Evolutionary conservation across 192 early-diverging fungal species (phyloP).

Genomic region (Entomortierella parvispora): DNA sequence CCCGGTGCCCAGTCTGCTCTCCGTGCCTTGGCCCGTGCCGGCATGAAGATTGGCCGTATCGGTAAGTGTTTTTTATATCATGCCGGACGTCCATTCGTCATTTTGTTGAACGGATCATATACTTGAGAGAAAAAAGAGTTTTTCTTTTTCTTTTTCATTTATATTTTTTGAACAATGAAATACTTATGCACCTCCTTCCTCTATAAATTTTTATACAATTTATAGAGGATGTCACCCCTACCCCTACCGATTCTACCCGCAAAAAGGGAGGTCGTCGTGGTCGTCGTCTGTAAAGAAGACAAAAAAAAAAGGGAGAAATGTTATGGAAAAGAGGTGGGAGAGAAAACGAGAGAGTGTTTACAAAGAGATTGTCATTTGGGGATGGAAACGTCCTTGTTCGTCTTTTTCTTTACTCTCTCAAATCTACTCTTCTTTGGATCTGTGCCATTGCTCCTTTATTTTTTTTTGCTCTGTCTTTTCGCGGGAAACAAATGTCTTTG

Average conservation of each 20-base stretch:
- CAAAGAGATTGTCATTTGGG: too few relatives aligned
- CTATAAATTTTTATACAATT: conserved; percentile 32
- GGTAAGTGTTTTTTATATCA: conserved; percentile 48
- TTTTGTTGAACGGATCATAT: conserved; percentile 14
- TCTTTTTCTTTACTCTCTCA: not conserved
- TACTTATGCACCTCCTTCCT: conserved; percentile 43
- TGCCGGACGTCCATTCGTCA: conserved; percentile 93
- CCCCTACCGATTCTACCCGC: conserved; percentile 98
- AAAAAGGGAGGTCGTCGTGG: conserved; percentile 99
- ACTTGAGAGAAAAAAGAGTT: conserved; percentile 74
- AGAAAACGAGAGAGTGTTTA: not conserved
- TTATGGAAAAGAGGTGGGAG: not conserved
- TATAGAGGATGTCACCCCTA: conserved; percentile 95
- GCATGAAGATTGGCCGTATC: conserved; percentile 97
- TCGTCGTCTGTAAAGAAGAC: conserved; percentile 86
- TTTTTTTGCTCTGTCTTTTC: conserved; percentile 1
- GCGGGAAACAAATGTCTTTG: not conserved
- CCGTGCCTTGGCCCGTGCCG: conserved; percentile 98
- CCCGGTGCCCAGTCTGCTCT: conserved; percentile 98
- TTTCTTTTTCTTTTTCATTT: conserved; percentile 78
- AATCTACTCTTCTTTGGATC: too few relatives aligned
- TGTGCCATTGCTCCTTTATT: not conserved
- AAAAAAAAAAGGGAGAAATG: not conserved
- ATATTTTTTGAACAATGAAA: not conserved
- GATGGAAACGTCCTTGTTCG: conserved; percentile 3